Evolutionary conservation across 1,139 yeast genomes (phyloP), one percentile per base, ranked within the genome.

Genomic region (Pneumocystis canis): DNA sequence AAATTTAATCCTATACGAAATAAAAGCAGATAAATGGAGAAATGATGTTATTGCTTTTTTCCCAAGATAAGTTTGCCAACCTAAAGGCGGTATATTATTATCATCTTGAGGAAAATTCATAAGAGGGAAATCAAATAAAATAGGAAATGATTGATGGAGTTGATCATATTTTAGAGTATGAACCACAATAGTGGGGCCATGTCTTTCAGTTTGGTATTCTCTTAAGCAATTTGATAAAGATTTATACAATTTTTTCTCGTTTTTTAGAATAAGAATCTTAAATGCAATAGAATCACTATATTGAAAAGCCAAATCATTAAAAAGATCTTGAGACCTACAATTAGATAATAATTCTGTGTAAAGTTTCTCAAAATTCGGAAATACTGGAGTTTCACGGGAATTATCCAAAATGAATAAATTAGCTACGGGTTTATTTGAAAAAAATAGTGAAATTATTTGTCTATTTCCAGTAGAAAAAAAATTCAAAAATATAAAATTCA

Each of bases 11-110:
- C 89, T 76, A 69, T 86, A 85, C 41, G 79, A 77, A 33, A 90
- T 72, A 89, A 96, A 86, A 1, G 85, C 78, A 0, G 94, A 87
- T 59, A 89, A 76, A 0, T 87, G 83, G 63, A 92, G 78, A 71
- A 83, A 84, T 67, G 87, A 90, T 68, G 83, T 84, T 59, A 85
- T 78, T 2, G 88, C 76, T 65, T 89, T 78, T 68, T 84, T 85
- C 59, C 84, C 77, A n/a, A 88, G 78, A 32, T 82, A 77, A 0
- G 81, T 73, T 71, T 89, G 96, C 97, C 98, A 92, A 7, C 94
- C 89, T 62, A 92, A 75, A 2, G 95, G 85, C 5, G 95, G 92
- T 35, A 89, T 74, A 0, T 82, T 80, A 71, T 69, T 82, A 84
- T 65, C 81, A 76, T 59, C 60, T 20, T 59, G 60, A 33, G 61